A percentile compares a stretch with the other conserved stretches of the same genome.
Conservation (phyloP, 768 basidiomycete species). For the Collybia nuda region DNA sequence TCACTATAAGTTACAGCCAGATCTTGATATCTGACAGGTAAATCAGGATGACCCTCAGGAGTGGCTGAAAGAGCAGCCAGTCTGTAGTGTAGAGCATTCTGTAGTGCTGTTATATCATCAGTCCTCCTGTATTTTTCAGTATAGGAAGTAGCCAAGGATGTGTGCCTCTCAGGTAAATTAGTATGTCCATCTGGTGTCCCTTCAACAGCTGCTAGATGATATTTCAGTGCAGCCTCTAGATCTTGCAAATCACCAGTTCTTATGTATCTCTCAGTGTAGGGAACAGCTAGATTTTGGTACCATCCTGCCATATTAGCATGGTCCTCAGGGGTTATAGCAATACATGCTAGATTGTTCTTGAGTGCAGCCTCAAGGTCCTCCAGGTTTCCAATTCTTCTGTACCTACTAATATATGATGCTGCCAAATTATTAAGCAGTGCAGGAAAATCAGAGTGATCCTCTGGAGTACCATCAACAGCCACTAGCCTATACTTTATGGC, state of each 20-base stretch:
- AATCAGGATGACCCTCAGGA: conserved; percentile 7
- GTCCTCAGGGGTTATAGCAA: too few relatives aligned
- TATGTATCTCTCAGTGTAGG: background rate
- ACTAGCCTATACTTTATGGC: too few relatives aligned
- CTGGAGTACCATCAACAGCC: too few relatives aligned
- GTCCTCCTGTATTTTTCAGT: background rate
- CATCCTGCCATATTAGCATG: too few relatives aligned
- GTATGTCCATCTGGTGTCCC: background rate
- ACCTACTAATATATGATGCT: too few relatives aligned
- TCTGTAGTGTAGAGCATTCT: background rate
- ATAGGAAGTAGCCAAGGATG: background rate
- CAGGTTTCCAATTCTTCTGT: too few relatives aligned
- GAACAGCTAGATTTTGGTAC: background rate
- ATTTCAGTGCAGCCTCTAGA: conserved; percentile 3
- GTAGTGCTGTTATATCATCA: background rate
- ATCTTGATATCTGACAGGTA: conserved; percentile 2
- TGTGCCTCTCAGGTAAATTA: background rate
- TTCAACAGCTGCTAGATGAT: conserved; percentile 3
- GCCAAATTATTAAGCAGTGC: too few relatives aligned
- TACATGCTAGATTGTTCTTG: too few relatives aligned
- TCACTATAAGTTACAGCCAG: conserved; percentile 2
- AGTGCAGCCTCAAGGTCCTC: too few relatives aligned
- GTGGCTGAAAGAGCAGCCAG: conserved; percentile 4
- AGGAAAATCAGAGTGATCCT: too few relatives aligned
- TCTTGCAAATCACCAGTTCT: background rate